Evolutionary conservation across 2,329 filamentous ascomycete genomes (phyloP), one percentile per base, ranked within the genome.

Genomic region (Paecilomyces fulvus): DNA sequence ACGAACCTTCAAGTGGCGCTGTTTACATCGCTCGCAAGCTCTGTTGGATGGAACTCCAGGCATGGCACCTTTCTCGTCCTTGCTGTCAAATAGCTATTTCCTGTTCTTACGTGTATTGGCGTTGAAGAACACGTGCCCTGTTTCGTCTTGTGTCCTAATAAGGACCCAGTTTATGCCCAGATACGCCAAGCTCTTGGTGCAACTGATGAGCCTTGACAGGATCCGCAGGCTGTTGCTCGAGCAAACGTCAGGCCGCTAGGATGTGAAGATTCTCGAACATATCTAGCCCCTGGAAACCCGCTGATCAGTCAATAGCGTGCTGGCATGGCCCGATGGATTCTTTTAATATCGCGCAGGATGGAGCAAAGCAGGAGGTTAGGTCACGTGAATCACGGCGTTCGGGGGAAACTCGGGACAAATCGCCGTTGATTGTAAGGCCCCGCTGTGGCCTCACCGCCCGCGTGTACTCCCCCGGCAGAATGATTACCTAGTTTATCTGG

Each of bases 31-130:
- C 59, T 73, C 69, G 53, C 71, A 73, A 30, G 70, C 68, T 56
- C 71, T 73, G 56, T 73, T 73, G 4, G 71, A 73, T 7, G 71
- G 71, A 33, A 73, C 71, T 20, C 71, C 71, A 12, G 71, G 70
- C 71, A 73, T 73, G 31, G 52, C 20, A 25, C 10, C 25, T 63
- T 46, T 59, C 51, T 51, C 3, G 25, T 49, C 48, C 49, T 43
- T 49, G 10, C 46, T 52, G 31, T 53, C 54, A 49, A 49, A 50
- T 28, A 49, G 50, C 14, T 53, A 53, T 21, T 51, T 46, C 30
- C 54, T 49, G 49, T 21, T 28, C 20, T 54, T 23, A 51, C n/a
- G 9, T 23, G 21, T 21, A 23, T 31, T 21, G 9, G 17, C 28
- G 11, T 14, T 6, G 12, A 37, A 51, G 30, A 28, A 49, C 53